These are phyloP conservation scores for Daldinia grandis DNA, from an alignment of 495 filamentous ascomycete species.

Conservation along the genomic window DNA sequence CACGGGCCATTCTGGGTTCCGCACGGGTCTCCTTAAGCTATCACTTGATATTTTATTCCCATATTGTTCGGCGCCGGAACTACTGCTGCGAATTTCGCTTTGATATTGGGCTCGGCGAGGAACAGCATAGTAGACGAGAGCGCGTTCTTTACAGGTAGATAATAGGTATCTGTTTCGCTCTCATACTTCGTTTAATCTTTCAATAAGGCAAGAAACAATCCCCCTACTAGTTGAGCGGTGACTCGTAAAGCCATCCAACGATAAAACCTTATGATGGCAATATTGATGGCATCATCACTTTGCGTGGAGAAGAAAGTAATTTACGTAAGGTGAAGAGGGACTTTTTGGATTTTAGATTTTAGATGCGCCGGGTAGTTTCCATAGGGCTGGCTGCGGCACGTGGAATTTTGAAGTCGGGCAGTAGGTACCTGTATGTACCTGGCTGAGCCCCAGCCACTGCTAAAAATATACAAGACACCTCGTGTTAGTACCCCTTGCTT, in stretches of 20 bases:
- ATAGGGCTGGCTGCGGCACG: slow-evolving; percentile 40
- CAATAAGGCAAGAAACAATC: neutral
- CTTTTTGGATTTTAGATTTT: too few relatives aligned
- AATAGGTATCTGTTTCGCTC: too few relatives aligned
- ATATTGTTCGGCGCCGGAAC: neutral
- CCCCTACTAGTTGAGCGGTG: neutral
- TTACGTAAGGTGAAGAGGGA: neutral
- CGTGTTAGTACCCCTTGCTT: neutral
- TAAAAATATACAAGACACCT: slow-evolving; percentile 33
- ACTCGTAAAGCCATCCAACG: neutral
- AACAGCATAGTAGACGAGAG: neutral
- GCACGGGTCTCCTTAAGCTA: neutral
- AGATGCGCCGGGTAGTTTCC: slow-evolving; percentile 3
- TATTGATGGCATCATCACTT: neutral
- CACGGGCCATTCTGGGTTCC: slow-evolving; percentile 2
- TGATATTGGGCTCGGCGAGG: neutral
- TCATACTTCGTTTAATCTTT: neutral
- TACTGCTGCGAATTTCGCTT: neutral
- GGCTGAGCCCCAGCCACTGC: neutral
- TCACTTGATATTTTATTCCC: slow-evolving; percentile 7
- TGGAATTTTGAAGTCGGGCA: neutral
- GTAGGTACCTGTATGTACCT: too few relatives aligned
- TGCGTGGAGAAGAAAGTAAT: neutral
- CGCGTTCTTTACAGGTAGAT: neutral
- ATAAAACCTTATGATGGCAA: neutral